Evolutionary conservation across 371 early-diverging fungal genomes (phyloP).

Genomic region (Entomophthora muscae): DNA sequence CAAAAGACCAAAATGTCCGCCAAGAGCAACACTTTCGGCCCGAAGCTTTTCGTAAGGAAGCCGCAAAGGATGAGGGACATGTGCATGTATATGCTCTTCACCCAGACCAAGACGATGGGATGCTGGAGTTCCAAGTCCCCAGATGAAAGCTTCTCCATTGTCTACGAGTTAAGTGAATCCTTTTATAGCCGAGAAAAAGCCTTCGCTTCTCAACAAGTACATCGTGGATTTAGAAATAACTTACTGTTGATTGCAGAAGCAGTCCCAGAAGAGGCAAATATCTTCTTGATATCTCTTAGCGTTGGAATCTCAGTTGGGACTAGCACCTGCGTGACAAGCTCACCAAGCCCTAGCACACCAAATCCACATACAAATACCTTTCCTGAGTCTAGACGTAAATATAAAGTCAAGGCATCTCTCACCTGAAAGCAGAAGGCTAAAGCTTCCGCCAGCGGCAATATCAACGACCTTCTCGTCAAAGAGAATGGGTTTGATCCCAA

Average conservation of each 20-base stretch:
- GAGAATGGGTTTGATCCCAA: conserved; percentile 30
- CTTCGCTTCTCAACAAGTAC: too few relatives aligned
- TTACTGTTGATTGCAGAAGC: conserved; percentile 1
- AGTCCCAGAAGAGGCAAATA: not conserved
- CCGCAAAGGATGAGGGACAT: not conserved
- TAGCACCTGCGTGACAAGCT: not conserved
- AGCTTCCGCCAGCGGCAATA: conserved; percentile 57
- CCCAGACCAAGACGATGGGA: not conserved
- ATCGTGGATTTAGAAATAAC: not conserved
- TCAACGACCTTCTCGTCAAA: conserved; percentile 19
- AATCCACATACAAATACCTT: conserved; percentile 49
- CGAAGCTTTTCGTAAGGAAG: not conserved
- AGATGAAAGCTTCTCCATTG: not conserved
- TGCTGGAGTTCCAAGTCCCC: not conserved
- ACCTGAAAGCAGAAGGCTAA: conserved; percentile 37
- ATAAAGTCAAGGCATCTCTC: not conserved
- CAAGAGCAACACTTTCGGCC: not conserved
- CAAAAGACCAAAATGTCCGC: not conserved
- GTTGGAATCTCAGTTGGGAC: not conserved
- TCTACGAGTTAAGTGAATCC: too few relatives aligned
- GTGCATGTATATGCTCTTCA: not conserved
- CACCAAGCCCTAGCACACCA: conserved; percentile 35
- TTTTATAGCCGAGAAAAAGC: too few relatives aligned
- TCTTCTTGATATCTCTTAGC: not conserved
- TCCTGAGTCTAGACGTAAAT: conserved; percentile 20